These are phyloP conservation scores for Trichoderma hamatum DNA, from an alignment of 2,329 filamentous ascomycete genomes.

Conservation along the genomic window DNA sequence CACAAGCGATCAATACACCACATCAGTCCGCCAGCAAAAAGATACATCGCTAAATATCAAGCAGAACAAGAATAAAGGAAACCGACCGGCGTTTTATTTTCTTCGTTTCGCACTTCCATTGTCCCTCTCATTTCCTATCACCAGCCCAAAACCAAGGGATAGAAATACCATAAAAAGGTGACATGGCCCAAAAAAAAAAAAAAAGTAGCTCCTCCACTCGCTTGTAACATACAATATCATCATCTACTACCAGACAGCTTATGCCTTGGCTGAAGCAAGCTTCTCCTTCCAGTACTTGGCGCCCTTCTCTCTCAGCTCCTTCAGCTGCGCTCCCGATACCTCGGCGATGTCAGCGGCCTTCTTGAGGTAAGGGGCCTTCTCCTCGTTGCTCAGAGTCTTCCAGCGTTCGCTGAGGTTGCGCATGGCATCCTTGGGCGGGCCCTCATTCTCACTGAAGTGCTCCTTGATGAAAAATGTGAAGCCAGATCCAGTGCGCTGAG, in stretches of 20 bases:
- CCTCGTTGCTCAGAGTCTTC: conserved; percentile 45
- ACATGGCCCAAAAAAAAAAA: not conserved
- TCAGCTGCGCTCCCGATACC: conserved; percentile 30
- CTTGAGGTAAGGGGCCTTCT: conserved; percentile 48
- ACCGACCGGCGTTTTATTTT: not conserved
- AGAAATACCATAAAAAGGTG: not conserved
- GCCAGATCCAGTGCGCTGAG: conserved; percentile 42
- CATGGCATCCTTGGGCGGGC: conserved; percentile 31
- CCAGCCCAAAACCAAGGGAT: not conserved
- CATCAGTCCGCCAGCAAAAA: not conserved
- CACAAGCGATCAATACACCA: not conserved
- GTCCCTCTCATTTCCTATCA: not conserved
- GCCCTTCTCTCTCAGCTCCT: conserved; percentile 38
- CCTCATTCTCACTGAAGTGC: conserved; percentile 37
- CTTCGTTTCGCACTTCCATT: not conserved
- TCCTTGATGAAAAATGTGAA: conserved; percentile 46
- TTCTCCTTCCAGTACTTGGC: conserved; percentile 31
- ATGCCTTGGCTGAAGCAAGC: conserved; percentile 4
- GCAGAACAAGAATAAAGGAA: not conserved
- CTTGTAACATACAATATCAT: not conserved
- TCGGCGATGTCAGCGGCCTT: conserved; percentile 30
- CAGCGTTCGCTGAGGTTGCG: conserved; percentile 44
- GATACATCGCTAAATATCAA: not conserved
- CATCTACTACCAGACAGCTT: not conserved
- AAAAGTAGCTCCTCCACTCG: not conserved